Percentiles rank a stretch among this genome's conserved stretches.
phyloP scores from a whole-genome alignment of 2,329 filamentous ascomycete species.

The Monilinia laxa region DNA sequence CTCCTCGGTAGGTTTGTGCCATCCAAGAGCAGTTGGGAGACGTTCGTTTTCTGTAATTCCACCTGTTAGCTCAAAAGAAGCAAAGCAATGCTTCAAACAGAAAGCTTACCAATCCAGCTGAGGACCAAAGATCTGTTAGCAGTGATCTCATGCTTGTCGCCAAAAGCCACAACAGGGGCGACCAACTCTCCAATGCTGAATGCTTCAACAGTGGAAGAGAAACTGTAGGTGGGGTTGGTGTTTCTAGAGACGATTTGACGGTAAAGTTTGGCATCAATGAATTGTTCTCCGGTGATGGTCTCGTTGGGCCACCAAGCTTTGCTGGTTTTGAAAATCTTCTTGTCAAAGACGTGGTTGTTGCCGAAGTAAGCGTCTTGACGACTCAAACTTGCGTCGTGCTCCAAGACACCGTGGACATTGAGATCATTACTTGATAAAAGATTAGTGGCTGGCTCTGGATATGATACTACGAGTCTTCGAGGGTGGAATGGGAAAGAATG shows the following conservation, averaged over 20 bases:
- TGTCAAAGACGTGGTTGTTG: slow-evolving; percentile 53
- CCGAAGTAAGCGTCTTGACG: slow-evolving; percentile 52
- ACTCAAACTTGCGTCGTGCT: slow-evolving; percentile 35
- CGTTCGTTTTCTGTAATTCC: slow-evolving; percentile 8
- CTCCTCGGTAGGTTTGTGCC: not conserved
- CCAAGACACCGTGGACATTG: slow-evolving; percentile 5
- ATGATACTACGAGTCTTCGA: no score
- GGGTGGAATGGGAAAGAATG: not conserved
- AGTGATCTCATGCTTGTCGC: not conserved
- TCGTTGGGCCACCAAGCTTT: slow-evolving; percentile 5
- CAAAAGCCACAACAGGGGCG: slow-evolving; percentile 3
- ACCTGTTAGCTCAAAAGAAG: not conserved
- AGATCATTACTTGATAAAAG: not conserved
- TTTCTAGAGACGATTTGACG: not conserved
- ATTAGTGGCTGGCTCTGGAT: slow-evolving; percentile 26
- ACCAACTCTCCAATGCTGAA: slow-evolving; percentile 17
- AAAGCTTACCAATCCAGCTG: slow-evolving; percentile 9
- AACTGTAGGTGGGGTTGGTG: slow-evolving; percentile 2
- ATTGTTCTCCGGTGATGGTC: not conserved
- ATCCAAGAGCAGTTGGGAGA: slow-evolving; percentile 3
- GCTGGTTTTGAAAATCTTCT: slow-evolving; percentile 43
- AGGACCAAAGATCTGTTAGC: not conserved
- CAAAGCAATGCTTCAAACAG: no score
- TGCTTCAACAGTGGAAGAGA: not conserved
- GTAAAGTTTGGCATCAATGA: slow-evolving; percentile 4